Conservation (phyloP, 768 basidiomycete genomes). For the Kwoniella bestiolae region DNA sequence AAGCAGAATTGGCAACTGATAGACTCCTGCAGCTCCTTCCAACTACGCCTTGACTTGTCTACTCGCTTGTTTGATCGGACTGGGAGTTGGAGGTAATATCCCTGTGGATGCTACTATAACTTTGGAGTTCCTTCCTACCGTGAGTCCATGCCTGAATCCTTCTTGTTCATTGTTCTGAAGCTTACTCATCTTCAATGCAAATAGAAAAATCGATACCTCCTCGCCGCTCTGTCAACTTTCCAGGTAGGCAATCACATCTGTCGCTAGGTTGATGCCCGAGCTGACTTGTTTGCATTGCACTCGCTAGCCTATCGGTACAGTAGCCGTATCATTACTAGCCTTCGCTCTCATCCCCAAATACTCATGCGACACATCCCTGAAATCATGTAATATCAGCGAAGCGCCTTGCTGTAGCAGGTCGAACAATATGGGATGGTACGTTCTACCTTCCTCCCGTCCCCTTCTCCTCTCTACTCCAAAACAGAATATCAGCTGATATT, state of each 20-base stretch:
- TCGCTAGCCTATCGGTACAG: slow-evolving; percentile 59
- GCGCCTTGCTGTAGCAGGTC: slow-evolving; percentile 60
- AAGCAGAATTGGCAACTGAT: not conserved
- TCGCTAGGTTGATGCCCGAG: not conserved
- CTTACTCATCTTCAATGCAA: not conserved
- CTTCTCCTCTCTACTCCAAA: not conserved
- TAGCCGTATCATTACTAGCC: slow-evolving; percentile 63
- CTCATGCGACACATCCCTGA: slow-evolving; percentile 59
- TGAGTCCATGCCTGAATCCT: not conserved
- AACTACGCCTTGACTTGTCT: slow-evolving; percentile 33
- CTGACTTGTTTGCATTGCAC: not conserved
- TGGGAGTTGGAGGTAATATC: slow-evolving; percentile 55
- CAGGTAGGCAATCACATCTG: slow-evolving; percentile 18
- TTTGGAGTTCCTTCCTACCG: slow-evolving; percentile 44
- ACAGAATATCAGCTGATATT: not conserved
- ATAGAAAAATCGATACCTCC: slow-evolving; percentile 59
- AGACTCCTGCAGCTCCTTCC: slow-evolving; percentile 23
- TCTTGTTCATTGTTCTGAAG: not conserved
- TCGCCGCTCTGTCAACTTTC: slow-evolving; percentile 61
- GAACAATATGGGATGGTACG: slow-evolving; percentile 65
- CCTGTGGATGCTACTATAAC: slow-evolving; percentile 57
- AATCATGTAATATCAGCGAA: slow-evolving; percentile 38
- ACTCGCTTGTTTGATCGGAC: slow-evolving; percentile 22
- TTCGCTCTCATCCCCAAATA: slow-evolving; percentile 66
- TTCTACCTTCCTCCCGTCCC: not conserved